Evolutionary conservation across 352 stramenopile genomes (phyloP).

Genomic region (Phytophthora pini): DNA sequence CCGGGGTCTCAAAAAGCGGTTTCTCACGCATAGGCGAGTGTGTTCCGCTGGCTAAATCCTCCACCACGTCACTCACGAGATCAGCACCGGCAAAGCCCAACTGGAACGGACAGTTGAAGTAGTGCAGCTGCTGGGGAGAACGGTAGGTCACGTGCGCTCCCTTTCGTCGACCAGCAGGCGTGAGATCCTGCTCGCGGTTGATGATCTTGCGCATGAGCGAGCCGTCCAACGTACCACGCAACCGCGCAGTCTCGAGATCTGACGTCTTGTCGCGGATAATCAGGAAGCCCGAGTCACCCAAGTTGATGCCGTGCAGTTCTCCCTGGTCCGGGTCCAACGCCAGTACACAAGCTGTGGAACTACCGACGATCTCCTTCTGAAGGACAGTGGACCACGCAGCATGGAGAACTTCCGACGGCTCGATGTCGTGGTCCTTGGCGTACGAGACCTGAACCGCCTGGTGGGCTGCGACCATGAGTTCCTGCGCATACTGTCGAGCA

Average conservation of each 20-base stretch:
- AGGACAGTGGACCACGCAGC: constrained; percentile 82
- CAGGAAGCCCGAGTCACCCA: constrained; percentile 93
- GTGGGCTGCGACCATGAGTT: constrained; percentile 82
- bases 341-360: constrained; percentile 92
- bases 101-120: constrained; percentile 98
- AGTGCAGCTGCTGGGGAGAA: constrained; percentile 96
- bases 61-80: constrained; percentile 54
- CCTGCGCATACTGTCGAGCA: constrained; percentile 69
- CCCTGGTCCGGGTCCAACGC: constrained; percentile 91
- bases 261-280: constrained; percentile 86
- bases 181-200: constrained; percentile 71
- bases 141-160: constrained; percentile 91
- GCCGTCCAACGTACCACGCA: constrained; percentile 76
- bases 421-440: constrained; percentile 62
- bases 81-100: constrained; percentile 62
- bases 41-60: constrained; percentile 49
- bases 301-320: constrained; percentile 95
- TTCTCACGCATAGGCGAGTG: constrained; percentile 68
- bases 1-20: constrained; percentile 93
- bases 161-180: constrained; percentile 73
- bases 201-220: constrained; percentile 76
- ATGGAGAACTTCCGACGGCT: constrained; percentile 71
- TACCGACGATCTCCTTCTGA: constrained; percentile 93
- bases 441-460: constrained; percentile 68
- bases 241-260: constrained; percentile 63